Evolutionary conservation across 2,329 filamentous ascomycete genomes (phyloP).

Genomic region (Coleophoma crateriformis): DNA sequence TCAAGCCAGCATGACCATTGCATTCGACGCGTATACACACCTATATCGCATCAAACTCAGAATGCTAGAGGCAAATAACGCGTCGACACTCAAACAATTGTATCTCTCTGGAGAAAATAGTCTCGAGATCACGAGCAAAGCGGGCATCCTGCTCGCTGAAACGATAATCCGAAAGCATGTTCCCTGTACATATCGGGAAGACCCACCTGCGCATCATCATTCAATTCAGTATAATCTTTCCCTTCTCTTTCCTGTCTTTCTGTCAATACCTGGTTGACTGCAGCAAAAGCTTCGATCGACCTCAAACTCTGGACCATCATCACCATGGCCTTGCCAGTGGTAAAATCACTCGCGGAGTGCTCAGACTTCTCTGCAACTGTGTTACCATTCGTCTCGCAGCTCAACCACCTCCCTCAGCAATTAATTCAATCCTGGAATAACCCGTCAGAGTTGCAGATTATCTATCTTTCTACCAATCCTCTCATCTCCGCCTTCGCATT

Average conservation of each 20-base stretch:
- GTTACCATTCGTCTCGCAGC: constrained; percentile 65
- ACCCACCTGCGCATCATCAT: background rate
- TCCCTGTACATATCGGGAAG: background rate
- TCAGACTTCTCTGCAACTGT: constrained; percentile 72
- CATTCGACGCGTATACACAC: background rate
- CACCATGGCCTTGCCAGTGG: constrained; percentile 64
- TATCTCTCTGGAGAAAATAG: background rate
- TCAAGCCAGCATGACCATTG: background rate
- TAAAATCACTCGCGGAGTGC: constrained; percentile 68
- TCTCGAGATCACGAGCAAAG: background rate
- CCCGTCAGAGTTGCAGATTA: constrained; percentile 54
- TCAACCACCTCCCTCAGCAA: constrained; percentile 63
- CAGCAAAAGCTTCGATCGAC: background rate
- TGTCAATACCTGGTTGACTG: background rate
- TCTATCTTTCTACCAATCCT: constrained; percentile 85
- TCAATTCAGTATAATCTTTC: background rate
- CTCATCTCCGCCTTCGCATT: constrained; percentile 69
- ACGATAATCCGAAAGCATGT: too few species aligned
- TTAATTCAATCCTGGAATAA: constrained; percentile 55
- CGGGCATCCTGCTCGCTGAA: background rate
- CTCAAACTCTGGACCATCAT: background rate
- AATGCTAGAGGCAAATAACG: background rate
- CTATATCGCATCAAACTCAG: background rate
- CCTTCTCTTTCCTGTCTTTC: background rate
- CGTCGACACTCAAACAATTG: background rate